Base-by-base conservation (phyloP, 345 rosid species). In the Sapria himalayana region DNA sequence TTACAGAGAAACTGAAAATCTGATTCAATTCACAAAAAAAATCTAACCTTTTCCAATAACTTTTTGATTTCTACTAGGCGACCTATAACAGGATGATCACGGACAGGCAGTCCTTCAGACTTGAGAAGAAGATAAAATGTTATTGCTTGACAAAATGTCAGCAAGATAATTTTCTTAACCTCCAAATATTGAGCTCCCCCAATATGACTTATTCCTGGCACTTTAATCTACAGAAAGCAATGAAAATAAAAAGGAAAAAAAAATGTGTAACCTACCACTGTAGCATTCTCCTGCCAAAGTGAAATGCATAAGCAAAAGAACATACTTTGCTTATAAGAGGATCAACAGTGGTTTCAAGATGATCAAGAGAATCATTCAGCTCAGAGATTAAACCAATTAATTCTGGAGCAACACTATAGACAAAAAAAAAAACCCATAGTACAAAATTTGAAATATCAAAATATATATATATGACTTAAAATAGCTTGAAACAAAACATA, bases 121-220 rank as follows among this genome's bases (percentile, higher is more conserved):
- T 82, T 89, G 54, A 82, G 82, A 51, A 86, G 91, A 48, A 81
- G 81, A 69, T 82, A 82, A 57, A 78, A 78, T 12, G 91, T 70
- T 52, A 89, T 89, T 35, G 82, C 69, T 60, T 89, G 94, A 44
- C 93, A 78, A 53, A 81, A 89, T 11, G 82, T 46, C 54, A 74
- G 63, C 52, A 89, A 63, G 52, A 82, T 76, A 58, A 55, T 61
- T 62, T 89, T 89, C 64, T 74, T 72, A 56, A 72, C 73, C 66
- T 82, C 93, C 68, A 89, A 49, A 57, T 73, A 82, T 47, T 33
- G 78, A 16, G 64, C 18, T 42, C 73, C 91, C 50, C 72, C 69
- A 42, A 59, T 72, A 60, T 42, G 44, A 20, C 19, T 16, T 17
- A 51, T 35, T 36, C 54, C 68, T 47, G 33, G 59, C 34, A 42